Evolutionary conservation across 2,329 filamentous ascomycete genomes (phyloP), one percentile per base, ranked within the genome.

Genomic region (Pseudogymnoascus sp.): DNA sequence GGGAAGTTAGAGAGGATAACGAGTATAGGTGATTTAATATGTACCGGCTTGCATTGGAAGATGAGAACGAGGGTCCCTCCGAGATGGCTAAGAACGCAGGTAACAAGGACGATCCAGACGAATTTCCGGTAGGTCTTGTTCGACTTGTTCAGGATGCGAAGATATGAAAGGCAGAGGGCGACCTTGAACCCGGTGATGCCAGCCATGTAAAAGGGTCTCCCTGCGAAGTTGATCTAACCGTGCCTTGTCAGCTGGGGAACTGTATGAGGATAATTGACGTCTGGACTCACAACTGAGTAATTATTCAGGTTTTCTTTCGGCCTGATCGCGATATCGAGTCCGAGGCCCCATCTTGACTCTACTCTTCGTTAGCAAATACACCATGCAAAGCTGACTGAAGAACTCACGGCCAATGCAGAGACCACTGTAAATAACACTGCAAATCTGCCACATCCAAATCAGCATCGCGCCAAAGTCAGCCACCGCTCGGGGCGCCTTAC

Each of bases 121-220:
- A 79, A 62, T 1, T 70, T 67, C 2, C 79, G 75, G 60, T 83
- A 84, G 0, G 66, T 50, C 22, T 68, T 73, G 61, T 81, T 79
- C 26, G 78, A 76, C 0, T 80, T 83, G 43, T 77, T 76, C 35
- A 84, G 73, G 2, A 84, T 75, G 5, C 80, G 77, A 16, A 83
- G 71, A 66, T 83, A 84, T 65, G 79, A 81, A 67, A 83, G 78
- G 63, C 82, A 73, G 2, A 84, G 73, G 0, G 81, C 80, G 28
- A 82, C 78, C 68, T 84, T 84, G 76, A 84, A 84, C 63, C 82
- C 82, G 64, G 79, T 79, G 69, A 84, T 82, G 38, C 82, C 82
- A 6, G 82, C 60, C 65, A 83, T 81, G 65, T 84, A 84, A 50
- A 84, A 77, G 0, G 82, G 82, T 2, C 82, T 77, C 1, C 81